Base-by-base conservation (phyloP, 371 early-diverging fungal genomes). In the Entomophthora muscae region DNA sequence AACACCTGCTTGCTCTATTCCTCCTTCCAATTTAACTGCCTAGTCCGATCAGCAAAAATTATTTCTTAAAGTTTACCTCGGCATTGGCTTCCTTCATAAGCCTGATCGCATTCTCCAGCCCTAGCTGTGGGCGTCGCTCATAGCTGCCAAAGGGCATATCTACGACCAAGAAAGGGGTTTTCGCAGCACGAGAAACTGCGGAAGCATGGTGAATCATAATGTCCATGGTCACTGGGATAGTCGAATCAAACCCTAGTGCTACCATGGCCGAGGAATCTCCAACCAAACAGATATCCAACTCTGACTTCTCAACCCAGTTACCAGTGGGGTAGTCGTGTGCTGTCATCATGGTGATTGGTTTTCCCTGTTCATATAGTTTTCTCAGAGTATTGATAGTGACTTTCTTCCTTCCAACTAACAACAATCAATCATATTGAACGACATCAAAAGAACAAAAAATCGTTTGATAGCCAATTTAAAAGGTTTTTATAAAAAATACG, bases 221-320 rank as follows among this genome's bases (percentile, higher is more conserved):
- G 83, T 88, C 62, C 22, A 95, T 74, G 0, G 95, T 90, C n/a
- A 94, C 73, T 58, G 81, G 78, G 55, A 85, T 85, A 17, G 96
- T 95, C 17, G 82, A 82, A 51, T 86, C 81, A 70, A 87, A 84
- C 3, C 96, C 96, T 51, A 98, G 74, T 0, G 90, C 85, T 0
- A 95, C 95, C 96, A 95, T 98, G 13, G 91, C 96, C 61, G 95
- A 72, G 0, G 91, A 91, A 72, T 95, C 98, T 21, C 98, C 98
- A 1, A 98, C 93, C 7, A 98, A 80, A 57, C 81, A 78, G 68
- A 88, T 76, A 68, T 98, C 98, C 64, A 90, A 80, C 0, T 84
- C 88, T 2, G 88, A 75, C 52, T 82, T 80, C 63, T 95, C 94
- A 55, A 81, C 84, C 27, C 90, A 80, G 21, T 87, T 70, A 3